These are phyloP conservation scores for Oxyria digyna DNA, from an alignment of 148 eudicot genomes.

Conservation along the genomic window DNA sequence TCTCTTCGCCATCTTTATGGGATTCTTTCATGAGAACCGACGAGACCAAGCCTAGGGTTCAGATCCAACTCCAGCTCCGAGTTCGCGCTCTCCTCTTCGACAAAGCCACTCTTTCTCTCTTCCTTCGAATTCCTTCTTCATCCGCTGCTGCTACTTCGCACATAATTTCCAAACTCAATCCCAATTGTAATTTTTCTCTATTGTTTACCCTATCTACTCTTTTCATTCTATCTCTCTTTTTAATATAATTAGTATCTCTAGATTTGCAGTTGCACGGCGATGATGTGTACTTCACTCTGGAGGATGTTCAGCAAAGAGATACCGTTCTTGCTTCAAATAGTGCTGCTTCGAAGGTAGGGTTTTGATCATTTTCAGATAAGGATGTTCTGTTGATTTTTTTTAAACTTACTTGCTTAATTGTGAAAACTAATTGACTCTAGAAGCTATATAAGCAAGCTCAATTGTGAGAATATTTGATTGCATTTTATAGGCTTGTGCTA, in stretches of 20 bases:
- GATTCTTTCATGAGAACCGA: constrained; percentile 50
- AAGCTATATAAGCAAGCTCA: background rate
- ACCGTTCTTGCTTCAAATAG: constrained; percentile 17
- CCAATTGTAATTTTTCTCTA: constrained; percentile 31
- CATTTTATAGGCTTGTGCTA: background rate
- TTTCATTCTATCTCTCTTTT: background rate
- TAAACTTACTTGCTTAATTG: background rate
- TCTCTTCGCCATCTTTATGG: constrained; percentile 69
- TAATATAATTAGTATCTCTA: constrained; percentile 10
- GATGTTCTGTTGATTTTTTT: background rate
- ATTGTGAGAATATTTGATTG: background rate
- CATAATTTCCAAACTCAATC: constrained; percentile 37
- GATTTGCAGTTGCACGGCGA: constrained; percentile 96
- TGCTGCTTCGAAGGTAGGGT: constrained; percentile 40
- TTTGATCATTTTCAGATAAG: background rate
- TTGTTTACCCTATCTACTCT: background rate
- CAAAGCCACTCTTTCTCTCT: constrained; percentile 53
- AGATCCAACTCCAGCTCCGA: constrained; percentile 67
- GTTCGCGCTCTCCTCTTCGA: constrained; percentile 94
- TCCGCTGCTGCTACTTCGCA: constrained; percentile 13
- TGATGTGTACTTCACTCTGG: constrained; percentile 87
- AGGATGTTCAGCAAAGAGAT: constrained; percentile 35
- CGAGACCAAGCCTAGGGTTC: constrained; percentile 36
- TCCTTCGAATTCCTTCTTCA: constrained; percentile 21
- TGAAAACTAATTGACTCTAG: background rate